A percentile compares a stretch with the other conserved stretches of the same genome.
Evolutionary conservation across 192 early-diverging fungal genomes (phyloP).

Genomic region (Backusella psychrophila): DNA sequence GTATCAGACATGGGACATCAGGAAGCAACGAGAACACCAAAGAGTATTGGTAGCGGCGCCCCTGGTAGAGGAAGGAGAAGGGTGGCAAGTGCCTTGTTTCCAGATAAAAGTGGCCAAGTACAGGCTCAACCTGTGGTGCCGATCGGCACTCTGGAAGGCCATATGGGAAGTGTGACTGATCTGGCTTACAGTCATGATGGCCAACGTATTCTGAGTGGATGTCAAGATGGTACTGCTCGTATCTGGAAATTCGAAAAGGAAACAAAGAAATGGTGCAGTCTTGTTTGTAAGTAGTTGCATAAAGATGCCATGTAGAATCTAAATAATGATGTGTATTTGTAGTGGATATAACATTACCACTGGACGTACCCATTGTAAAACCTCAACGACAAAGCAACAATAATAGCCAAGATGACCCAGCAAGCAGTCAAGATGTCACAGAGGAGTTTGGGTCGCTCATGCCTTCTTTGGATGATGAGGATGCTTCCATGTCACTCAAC

Average conservation of each 20-base stretch:
- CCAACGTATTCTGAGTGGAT: slow-evolving; percentile 68
- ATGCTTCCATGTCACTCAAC: not conserved
- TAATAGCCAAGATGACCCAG: not conserved
- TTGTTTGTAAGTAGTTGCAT: slow-evolving; percentile 41
- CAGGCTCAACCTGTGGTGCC: slow-evolving; percentile 26
- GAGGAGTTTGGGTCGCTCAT: slow-evolving; percentile 7
- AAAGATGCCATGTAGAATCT: not conserved
- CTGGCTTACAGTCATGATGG: slow-evolving; percentile 71
- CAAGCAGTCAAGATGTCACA: not conserved
- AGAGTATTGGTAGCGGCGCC: not conserved
- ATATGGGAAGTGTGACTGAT: slow-evolving; percentile 72
- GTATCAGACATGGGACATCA: slow-evolving; percentile 15
- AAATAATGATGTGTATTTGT: not conserved
- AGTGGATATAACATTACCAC: slow-evolving; percentile 20
- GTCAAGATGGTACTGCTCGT: slow-evolving; percentile 74
- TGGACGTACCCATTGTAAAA: slow-evolving; percentile 14
- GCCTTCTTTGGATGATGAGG: not conserved
- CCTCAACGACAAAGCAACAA: not conserved
- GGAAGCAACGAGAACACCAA: not conserved
- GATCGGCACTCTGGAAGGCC: slow-evolving; percentile 64
- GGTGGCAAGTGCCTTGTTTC: slow-evolving; percentile 28
- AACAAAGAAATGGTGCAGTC: slow-evolving; percentile 56
- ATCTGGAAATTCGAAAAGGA: slow-evolving; percentile 63
- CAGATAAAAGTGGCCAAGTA: slow-evolving; percentile 31
- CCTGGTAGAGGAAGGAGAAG: slow-evolving; percentile 16